These are phyloP conservation scores for Mycena albidolilacea DNA, from an alignment of 768 basidiomycete species.

Conservation along the genomic window DNA sequence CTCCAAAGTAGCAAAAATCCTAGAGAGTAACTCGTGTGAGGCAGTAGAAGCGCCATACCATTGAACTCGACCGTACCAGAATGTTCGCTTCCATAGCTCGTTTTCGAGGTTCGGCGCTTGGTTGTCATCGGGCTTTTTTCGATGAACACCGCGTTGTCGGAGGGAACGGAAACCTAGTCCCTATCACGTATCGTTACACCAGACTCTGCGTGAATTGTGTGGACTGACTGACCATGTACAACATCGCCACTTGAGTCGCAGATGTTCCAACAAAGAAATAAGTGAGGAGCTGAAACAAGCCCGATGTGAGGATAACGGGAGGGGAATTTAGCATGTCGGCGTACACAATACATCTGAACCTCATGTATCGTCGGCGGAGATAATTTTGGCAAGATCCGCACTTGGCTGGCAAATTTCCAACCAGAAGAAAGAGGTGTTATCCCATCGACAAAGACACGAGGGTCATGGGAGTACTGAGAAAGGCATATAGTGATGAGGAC, in stretches of 20 bases:
- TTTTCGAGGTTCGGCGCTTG: not conserved
- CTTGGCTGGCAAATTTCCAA: constrained; percentile 74
- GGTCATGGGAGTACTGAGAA: constrained; percentile 68
- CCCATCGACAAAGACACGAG: constrained; percentile 52
- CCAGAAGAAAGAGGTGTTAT: constrained; percentile 61
- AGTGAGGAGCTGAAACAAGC: constrained; percentile 45
- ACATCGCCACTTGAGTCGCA: constrained; percentile 68
- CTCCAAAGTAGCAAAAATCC: constrained; percentile 52
- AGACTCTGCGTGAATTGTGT: not conserved
- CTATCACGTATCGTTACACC: not conserved
- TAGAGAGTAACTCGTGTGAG: constrained; percentile 14
- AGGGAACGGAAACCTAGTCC: not conserved
- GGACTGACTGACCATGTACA: constrained; percentile 51
- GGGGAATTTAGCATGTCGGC: constrained; percentile 35
- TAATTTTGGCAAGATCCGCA: constrained; percentile 71
- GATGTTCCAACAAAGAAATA: constrained; percentile 58
- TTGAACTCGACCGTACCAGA: not conserved
- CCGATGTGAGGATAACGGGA: not conserved
- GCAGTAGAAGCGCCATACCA: not conserved
- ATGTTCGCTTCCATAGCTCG: not conserved
- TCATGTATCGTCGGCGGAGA: constrained; percentile 75
- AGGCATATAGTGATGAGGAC: constrained; percentile 50
- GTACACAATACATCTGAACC: constrained; percentile 77
- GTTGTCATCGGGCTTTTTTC: not conserved
- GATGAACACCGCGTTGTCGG: not conserved